A percentile compares a stretch with the other conserved stretches of the same genome.
Conservation (phyloP, 1,284 basidiomycete genomes). For the Marasmius oreades region DNA sequence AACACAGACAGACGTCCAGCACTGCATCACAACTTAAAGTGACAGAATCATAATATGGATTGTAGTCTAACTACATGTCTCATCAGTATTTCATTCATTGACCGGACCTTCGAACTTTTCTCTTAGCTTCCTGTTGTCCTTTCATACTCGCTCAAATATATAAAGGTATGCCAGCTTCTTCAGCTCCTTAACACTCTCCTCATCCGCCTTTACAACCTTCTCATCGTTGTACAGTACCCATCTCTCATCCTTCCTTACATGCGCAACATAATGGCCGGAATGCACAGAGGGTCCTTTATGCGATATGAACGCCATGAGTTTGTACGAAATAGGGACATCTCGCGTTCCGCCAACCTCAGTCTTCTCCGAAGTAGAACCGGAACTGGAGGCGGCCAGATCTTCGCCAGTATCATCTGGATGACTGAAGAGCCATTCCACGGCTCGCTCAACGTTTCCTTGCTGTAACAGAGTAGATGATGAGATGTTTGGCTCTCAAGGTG, state of each 20-base stretch:
- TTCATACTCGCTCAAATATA: slow-evolving; percentile 62
- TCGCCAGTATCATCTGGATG: slow-evolving; percentile 88
- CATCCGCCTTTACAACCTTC: slow-evolving; percentile 87
- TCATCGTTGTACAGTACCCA: slow-evolving; percentile 97
- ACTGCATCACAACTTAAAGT: too few species aligned
- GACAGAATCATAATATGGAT: too few species aligned
- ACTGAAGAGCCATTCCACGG: slow-evolving; percentile 97
- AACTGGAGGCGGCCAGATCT: slow-evolving; percentile 34
- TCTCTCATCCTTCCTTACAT: slow-evolving; percentile 57
- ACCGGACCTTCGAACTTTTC: too few species aligned
- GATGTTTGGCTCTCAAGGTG: not conserved
- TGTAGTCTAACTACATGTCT: too few species aligned
- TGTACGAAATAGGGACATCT: slow-evolving; percentile 73
- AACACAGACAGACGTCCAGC: too few species aligned
- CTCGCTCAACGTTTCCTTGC: slow-evolving; percentile 77
- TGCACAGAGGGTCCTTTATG: slow-evolving; percentile 96
- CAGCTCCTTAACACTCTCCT: slow-evolving; percentile 68
- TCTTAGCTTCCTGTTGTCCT: not conserved
- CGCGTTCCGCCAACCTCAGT: slow-evolving; percentile 39
- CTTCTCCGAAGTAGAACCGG: slow-evolving; percentile 21
- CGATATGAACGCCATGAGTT: slow-evolving; percentile 90
- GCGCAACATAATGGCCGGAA: slow-evolving; percentile 92
- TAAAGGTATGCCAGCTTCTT: slow-evolving; percentile 87
- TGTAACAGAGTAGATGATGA: slow-evolving; percentile 24
- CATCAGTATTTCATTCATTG: too few species aligned